Base-by-base conservation (phyloP, 345 rosid species). In the Murraya paniculata region DNA sequence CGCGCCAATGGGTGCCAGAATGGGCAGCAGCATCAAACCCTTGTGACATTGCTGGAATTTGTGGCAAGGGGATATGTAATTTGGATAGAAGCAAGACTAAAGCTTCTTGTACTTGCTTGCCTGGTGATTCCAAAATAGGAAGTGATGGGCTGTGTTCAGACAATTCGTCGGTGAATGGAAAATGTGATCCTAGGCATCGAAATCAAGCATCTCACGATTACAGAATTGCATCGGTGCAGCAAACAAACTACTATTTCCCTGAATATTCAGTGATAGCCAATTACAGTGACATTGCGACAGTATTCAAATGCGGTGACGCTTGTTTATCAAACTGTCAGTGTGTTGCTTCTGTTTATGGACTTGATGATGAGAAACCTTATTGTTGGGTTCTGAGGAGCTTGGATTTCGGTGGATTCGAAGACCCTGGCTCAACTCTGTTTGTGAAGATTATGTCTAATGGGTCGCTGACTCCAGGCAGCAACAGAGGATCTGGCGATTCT, bases 21-120 rank as follows among this genome's bases (percentile, higher is more conserved):
- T 92, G 97, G 98, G 97, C 99, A 58, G 98, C 97, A 16, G 92
- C 90, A 9, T 92, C 98, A 50, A 95, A 95, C 35, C 98, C 99
- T 0, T 95, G 99, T 69, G 91, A 87, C 59, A 89, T 93, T 64
- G 91, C 99, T 4, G 99, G 99, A 4, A 86, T 89, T 8, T 95
- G 99, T 50, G 96, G 98, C 5, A 90, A 90, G 50, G 99, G 98
- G 56, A 84, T 95, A 9, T 95, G 99, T 78, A 90, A 79, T 64
- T 79, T 93, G 82, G 91, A 85, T 72, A 74, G 90, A 73, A 89
- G 89, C 85, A 93, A 91, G 83, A 90, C 92, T 25, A 92, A 88
- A 78, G 93, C 96, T 18, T 85, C 93, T 2, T 95, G 99, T 71
- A 84, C 87, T 28, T 88, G 92, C 79, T 81, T 95, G 38, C 96